Evolutionary conservation across 1,139 yeast species (phyloP).

Genomic region (Nakaseomyces nivariensis): DNA sequence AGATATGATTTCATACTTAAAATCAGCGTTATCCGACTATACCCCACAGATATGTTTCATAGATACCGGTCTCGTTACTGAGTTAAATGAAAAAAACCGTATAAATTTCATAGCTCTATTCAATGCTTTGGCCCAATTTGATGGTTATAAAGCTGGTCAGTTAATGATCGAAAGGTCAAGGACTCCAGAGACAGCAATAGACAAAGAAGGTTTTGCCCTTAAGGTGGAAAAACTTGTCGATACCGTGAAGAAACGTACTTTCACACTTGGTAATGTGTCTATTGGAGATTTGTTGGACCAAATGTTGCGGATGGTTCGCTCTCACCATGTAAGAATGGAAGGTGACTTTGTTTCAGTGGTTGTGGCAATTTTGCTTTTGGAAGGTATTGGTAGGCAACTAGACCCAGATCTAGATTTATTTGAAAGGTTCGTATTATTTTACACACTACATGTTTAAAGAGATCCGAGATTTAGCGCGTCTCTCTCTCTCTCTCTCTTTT

Average conservation of each 20-base stretch:
- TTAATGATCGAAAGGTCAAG: constrained; percentile 89
- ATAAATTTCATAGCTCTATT: constrained; percentile 82
- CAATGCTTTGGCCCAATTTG: constrained; percentile 80
- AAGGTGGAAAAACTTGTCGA: constrained; percentile 78
- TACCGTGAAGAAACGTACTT: constrained; percentile 75
- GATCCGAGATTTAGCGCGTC: constrained; percentile 10
- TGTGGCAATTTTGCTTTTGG: constrained; percentile 78
- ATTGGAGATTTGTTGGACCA: constrained; percentile 85
- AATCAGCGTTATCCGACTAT: constrained; percentile 44
- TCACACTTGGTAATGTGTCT: constrained; percentile 83
- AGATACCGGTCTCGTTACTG: constrained; percentile 90
- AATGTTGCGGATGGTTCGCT: constrained; percentile 81
- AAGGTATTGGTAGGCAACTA: constrained; percentile 89
- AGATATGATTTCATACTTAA: constrained; percentile 44
- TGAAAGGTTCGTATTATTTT: constrained; percentile 73
- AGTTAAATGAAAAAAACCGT: constrained; percentile 65
- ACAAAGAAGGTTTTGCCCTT: constrained; percentile 74
- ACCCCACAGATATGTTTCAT: constrained; percentile 84
- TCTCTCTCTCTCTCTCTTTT: no score
- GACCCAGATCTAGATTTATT: constrained; percentile 89
- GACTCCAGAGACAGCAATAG: constrained; percentile 85
- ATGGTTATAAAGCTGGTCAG: constrained; percentile 91
- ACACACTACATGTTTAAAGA: constrained; percentile 31
- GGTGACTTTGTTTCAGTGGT: constrained; percentile 92
- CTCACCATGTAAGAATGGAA: constrained; percentile 95